A percentile compares a stretch with the other conserved stretches of the same genome.
Conservation (phyloP, 202 grass and related monocot genomes). For the Dendrocalamus latiflorus region DNA sequence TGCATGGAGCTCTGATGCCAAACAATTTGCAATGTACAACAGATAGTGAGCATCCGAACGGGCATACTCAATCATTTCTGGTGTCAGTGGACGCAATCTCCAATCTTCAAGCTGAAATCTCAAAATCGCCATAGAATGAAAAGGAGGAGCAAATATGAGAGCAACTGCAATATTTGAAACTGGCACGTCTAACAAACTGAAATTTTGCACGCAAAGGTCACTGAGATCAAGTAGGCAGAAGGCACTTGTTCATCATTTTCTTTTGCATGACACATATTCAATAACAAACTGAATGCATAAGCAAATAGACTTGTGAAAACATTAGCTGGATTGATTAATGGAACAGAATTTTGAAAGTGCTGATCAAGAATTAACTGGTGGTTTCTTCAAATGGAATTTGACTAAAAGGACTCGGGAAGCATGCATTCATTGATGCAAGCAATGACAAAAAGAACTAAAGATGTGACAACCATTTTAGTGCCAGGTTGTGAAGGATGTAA, state of each 20-base stretch:
- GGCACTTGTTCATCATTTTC: conserved; percentile 7
- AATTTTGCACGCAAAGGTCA: too few species aligned
- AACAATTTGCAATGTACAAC: conserved; percentile 75
- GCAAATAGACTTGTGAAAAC: neutral
- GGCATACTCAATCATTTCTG: conserved; percentile 85
- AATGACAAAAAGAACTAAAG: too few species aligned
- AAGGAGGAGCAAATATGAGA: neutral
- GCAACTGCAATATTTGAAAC: neutral
- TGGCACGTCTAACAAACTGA: too few species aligned
- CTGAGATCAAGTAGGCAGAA: neutral
- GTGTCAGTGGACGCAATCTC: conserved; percentile 71
- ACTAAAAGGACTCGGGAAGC: neutral
- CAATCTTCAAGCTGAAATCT: conserved; percentile 88
- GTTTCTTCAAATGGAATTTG: neutral
- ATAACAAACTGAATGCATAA: conserved; percentile 10
- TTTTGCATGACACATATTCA: too few species aligned
- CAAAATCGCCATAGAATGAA: conserved; percentile 5
- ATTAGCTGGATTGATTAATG: neutral
- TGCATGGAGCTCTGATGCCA: conserved; percentile 64
- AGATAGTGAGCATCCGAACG: conserved; percentile 84
- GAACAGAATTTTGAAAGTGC: neutral
- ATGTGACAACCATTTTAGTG: neutral
- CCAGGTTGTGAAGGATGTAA: neutral
- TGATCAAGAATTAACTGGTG: neutral
- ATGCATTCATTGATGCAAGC: neutral